Evolutionary conservation across 2,329 filamentous ascomycete genomes (phyloP), one percentile per base, ranked within the genome.

Genomic region (Pseudocercospora ulei): DNA sequence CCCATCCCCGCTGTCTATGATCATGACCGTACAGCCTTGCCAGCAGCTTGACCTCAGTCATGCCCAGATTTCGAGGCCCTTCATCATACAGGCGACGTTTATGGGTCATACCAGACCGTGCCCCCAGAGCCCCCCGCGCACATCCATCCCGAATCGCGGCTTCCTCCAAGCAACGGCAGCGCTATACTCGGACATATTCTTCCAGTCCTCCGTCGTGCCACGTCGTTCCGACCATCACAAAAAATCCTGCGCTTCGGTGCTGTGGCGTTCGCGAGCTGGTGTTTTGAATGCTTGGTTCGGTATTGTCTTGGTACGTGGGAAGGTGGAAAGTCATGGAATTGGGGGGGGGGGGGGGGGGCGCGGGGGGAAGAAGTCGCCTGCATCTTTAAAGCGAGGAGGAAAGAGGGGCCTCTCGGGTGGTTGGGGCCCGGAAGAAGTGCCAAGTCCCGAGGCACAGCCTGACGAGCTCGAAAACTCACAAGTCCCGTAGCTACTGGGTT

Each of bases 231-330:
- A 25, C 9, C 23, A n/a, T n/a, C n/a, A n/a, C n/a, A n/a, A n/a
- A n/a, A n/a, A n/a, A n/a, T n/a, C n/a, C n/a, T n/a, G n/a, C n/a
- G n/a, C 18, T 3, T 22, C 30, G n/a, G 38, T 3, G 43, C 39
- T 14, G 42, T 42, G 12, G 38, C 38, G n/a, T 51, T 51, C 33
- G 44, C 37, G 18, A 38, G 38, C 12, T 43, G 47, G 44, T 48
- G 41, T 33, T 24, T 41, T 33, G 22, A 40, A 46, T 26, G 30
- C 25, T 9, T 46, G 43, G 39, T 14, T 38, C 3, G 20, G 16
- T 14, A 41, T 43, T 13, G 39, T n/a, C 14, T 6, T 40, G 17
- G 3, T 43, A 43, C 16, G 45, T 38, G 33, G 23, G 27, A 14
- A 37, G 45, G 8, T 45, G 40, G 22, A 39, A 35, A 14, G 22